Base-by-base conservation (phyloP, 768 basidiomycete species). In the Rhizopogon rudus region DNA sequence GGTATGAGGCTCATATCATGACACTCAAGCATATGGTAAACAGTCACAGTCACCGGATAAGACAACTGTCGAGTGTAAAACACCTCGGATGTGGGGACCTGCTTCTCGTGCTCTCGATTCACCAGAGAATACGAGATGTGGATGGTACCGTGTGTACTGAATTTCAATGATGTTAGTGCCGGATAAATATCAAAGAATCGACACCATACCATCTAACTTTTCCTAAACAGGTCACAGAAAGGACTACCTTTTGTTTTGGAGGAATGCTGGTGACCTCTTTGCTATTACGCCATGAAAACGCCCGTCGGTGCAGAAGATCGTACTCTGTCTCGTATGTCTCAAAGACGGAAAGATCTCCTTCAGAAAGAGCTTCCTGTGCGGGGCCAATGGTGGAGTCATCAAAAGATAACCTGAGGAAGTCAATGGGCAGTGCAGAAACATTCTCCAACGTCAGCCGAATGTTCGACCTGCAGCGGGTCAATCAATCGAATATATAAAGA, bases 11-110 rank as follows among this genome's bases (percentile, higher is more conserved):
- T 87, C 84, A 98, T 87, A 40, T 79, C 77, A 59, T 86, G 80
- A 62, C 91, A 91, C 68, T 96, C 91, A 29, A 98, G 82, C 78
- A 95, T 95, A 61, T 91, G 91, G 67, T 98, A 97, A 12, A 98
- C 97, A 3, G 95, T 96, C 56, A 97, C 89, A 63, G 89, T 79
- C 59, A 98, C 79, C 5, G 95, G 93, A 65, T 93, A 93, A 31
- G 87, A 82, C 51, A 98, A 70, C 64, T 92, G 93, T 25, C 97
- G 88, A 28, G 91, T 85, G 65, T 94, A 82, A 69, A 98, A 96
- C 41, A 83, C 70, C 48, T 81, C 76, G 1, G 75, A 63, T 1
- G 72, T 67, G 20, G 70, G 59, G 20, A 66, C 62, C 29, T 67
- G 55, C 31, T 62, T 59, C 60, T 64, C 59, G 63, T 68, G 52